Conservation (phyloP, 352 stramenopile genomes). For the Globisporangium abappressorium region DNA sequence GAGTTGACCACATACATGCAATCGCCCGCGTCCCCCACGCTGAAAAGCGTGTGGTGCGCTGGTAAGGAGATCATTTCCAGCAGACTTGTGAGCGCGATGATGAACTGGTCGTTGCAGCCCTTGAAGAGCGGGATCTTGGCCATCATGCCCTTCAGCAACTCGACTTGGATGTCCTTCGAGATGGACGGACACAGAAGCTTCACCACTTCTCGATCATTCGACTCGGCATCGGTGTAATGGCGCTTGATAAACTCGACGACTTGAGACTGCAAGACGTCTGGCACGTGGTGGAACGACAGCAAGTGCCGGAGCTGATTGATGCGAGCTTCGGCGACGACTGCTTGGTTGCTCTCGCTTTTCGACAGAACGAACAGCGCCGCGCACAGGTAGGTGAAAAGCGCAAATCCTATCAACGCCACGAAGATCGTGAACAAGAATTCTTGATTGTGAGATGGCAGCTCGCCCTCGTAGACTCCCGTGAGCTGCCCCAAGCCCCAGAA, state of each 20-base stretch:
- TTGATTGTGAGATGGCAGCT: conserved; percentile 32
- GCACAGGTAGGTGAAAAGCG: conserved; percentile 57
- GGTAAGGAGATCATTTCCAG: conserved; percentile 45
- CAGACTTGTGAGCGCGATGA: conserved; percentile 36
- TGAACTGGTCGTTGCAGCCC: conserved; percentile 39
- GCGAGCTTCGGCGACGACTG: conserved; percentile 36
- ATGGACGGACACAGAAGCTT: conserved; percentile 49
- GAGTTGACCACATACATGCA: conserved; percentile 67
- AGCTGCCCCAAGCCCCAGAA: conserved; percentile 60
- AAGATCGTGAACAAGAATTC: conserved; percentile 59
- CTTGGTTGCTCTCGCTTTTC: conserved; percentile 52
- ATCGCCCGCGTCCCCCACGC: conserved; percentile 34
- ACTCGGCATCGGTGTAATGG: conserved; percentile 43
- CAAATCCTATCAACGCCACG: conserved; percentile 49
- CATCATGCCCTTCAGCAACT: conserved; percentile 39
- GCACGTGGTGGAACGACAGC: conserved; percentile 45
- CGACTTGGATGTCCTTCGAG: conserved; percentile 48
- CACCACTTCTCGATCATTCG: conserved; percentile 39
- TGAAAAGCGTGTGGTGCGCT: conserved; percentile 37
- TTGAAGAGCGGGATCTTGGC: conserved; percentile 37
- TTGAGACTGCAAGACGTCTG: conserved; percentile 31
- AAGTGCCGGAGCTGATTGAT: conserved; percentile 65
- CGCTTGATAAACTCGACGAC: conserved; percentile 30
- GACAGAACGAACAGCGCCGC: conserved; percentile 67
- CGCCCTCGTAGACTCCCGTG: conserved; percentile 47